A percentile compares a stretch with the other conserved stretches of the same genome.
Evolutionary conservation across 257 asterid species (phyloP).

Genomic region (Nicotiana otophora): DNA sequence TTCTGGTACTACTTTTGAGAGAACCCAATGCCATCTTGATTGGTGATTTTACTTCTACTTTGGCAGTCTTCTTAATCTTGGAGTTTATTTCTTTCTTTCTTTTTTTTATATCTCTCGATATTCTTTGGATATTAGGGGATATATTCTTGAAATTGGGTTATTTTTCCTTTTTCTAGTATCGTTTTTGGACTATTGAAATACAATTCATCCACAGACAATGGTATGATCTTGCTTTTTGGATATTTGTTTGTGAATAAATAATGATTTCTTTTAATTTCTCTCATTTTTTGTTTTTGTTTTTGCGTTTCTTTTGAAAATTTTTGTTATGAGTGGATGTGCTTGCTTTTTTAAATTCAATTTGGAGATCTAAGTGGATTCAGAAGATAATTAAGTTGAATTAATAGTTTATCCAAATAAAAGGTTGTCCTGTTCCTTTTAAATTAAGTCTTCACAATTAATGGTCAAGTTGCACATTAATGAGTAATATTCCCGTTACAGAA

Average conservation of each 20-base stretch:
- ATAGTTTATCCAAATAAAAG: background rate
- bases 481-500: background rate
- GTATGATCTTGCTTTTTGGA: background rate
- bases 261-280: background rate
- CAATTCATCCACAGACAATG: background rate
- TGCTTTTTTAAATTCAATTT: background rate
- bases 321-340: background rate
- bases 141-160: background rate
- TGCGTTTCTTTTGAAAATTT: too few relatives aligned
- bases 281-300: too few relatives aligned
- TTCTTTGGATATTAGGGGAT: background rate
- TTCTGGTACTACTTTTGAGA: conserved; percentile 22
- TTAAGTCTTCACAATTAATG: background rate
- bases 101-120: background rate
- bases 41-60: conserved; percentile 37
- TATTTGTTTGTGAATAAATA: conserved; percentile 19
- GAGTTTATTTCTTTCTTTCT: background rate
- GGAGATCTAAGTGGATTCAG: background rate
- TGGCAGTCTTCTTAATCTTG: too few relatives aligned
- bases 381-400: background rate
- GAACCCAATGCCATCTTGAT: conserved; percentile 53
- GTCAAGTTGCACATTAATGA: background rate
- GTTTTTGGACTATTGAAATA: background rate
- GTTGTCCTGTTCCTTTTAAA: background rate
- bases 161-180: background rate